Evolutionary conservation across 805 yeast species (phyloP), one percentile per base, ranked within the genome.

Genomic region (Zygoascus biomembranicola): DNA sequence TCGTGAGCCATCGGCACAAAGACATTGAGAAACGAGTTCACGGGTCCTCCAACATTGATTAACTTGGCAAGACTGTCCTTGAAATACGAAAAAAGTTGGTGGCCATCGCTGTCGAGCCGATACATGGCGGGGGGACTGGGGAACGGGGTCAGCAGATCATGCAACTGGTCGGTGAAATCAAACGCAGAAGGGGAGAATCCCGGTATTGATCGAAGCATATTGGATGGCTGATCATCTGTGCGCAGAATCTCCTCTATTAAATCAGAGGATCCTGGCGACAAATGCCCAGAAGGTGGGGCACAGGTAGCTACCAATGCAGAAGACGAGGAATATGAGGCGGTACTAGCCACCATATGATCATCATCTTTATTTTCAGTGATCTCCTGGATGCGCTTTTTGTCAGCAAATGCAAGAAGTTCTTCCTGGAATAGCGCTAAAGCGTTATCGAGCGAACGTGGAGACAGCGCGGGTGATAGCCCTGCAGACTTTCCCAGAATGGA

Each of bases 1-100:
- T 64, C 66, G 46, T 71, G 65, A 0, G 87, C 85, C 70, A 81
- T 70, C 11, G 77, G 77, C 8, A 83, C 61, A 56, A 80, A 77
- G 44, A 77, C 76, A 37, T 76, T 76, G 13, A 73, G 62, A 57
- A 78, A 83, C 61, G 76, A 78, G 63, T 81, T 81, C 43, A 71
- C 69, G 0, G 83, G 79, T 5, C 49, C 49, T 0, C 74, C 75
- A 14, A 75, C 74, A 14, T 78, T 75, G 19, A 79, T 72, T 16
- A 74, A 69, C 8, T 73, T 68, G 0, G 81, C 78, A 46, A 56
- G 62, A 20, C 52, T 46, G 10, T 51, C 48, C 32, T 76, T 69
- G 62, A 79, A 81, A 57, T 80, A 80, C 50, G 76, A 77, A 57
- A 76, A 75, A 32, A 79, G 72, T 32, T 69, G 63, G 8, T 66